Base-by-base conservation (phyloP, 1,284 basidiomycete species). In the Sphagnurus paluster region DNA sequence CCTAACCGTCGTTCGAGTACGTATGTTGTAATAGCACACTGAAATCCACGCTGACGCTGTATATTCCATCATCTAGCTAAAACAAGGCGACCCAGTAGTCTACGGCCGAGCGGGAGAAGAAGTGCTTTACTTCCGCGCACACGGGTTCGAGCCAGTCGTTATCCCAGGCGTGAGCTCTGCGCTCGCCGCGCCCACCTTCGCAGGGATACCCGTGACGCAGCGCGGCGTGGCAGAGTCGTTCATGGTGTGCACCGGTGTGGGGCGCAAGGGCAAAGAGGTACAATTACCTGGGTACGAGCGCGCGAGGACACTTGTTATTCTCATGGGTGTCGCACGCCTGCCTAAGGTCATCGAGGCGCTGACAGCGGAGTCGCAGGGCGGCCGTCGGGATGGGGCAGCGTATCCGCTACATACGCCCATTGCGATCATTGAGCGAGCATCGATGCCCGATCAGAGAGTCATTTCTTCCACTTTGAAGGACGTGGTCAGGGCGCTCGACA, bases 91-190 rank as follows among this genome's bases (percentile, higher is more conserved):
- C 64, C 96, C 96, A 1, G 89, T 90, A 23, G 83, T 99, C 0
- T 99, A 97, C 61, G 96, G 93, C 2, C 83, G 96, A 17, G 90
- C 90, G 0, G 94, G 94, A 9, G 96, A 98, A 64, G 96, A 99
- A 67, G 83, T 98, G 1, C 74, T 98, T 14, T 92, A 90, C 65
- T 96, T 98, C 79, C 82, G 93, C 10, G 69, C 80, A 42, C 84
- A 85, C 39, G 94, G 93, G 0, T 89, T 87, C 61, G 86, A 93
- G 53, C 81, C 87, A 1, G 72, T 90, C 34, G 81, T 98, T 46
- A 77, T 98, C 2, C 96, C 96, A 0, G 96, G 96, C 1, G 85
- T 99, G 25, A 86, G 80, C 50, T 93, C 90, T 3, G 91, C 90
- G 1, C 75, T 98, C 25, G 93, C 94, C 0, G 96, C 84, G 0